Evolutionary conservation across 176 grass and related monocot species (phyloP).

Genomic region (Oryza officinalis): DNA sequence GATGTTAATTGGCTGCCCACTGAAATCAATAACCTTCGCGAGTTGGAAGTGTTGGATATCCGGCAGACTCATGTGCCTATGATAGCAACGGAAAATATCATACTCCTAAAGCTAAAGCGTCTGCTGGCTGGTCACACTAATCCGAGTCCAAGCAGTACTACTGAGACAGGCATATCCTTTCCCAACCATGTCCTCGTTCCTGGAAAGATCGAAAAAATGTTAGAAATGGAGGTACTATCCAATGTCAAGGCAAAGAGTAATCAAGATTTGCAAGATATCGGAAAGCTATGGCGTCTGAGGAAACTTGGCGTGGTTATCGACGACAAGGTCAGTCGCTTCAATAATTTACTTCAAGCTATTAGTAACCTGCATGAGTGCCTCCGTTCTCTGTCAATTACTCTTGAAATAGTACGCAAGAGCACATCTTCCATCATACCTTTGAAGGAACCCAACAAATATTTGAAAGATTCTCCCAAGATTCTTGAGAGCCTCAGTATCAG

Average conservation of each 20-base stretch:
- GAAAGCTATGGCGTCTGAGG: too few relatives aligned
- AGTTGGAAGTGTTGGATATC: slow-evolving; percentile 40
- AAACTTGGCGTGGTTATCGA: too few relatives aligned
- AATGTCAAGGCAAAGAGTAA: not conserved
- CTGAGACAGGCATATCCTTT: not conserved
- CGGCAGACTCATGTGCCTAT: not conserved
- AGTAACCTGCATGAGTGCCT: not conserved
- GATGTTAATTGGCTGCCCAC: not conserved
- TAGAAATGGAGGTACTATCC: not conserved
- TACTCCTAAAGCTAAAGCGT: slow-evolving; percentile 8
- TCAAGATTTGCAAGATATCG: too few relatives aligned
- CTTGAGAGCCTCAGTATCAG: slow-evolving; percentile 29
- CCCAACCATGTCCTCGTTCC: not conserved
- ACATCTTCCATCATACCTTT: not conserved
- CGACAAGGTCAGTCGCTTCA: not conserved
- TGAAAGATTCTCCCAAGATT: not conserved
- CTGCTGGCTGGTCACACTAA: slow-evolving; percentile 23
- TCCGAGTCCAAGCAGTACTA: not conserved
- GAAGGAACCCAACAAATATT: too few relatives aligned
- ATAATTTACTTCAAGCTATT: not conserved
- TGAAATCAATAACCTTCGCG: slow-evolving; percentile 36
- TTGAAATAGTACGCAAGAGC: accelerated
- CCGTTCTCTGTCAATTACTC: not conserved
- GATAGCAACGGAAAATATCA: not conserved
- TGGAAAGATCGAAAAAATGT: not conserved